Evolutionary conservation across 495 filamentous ascomycete genomes (phyloP).

Genomic region (Aspergillus carlsbadensis): DNA sequence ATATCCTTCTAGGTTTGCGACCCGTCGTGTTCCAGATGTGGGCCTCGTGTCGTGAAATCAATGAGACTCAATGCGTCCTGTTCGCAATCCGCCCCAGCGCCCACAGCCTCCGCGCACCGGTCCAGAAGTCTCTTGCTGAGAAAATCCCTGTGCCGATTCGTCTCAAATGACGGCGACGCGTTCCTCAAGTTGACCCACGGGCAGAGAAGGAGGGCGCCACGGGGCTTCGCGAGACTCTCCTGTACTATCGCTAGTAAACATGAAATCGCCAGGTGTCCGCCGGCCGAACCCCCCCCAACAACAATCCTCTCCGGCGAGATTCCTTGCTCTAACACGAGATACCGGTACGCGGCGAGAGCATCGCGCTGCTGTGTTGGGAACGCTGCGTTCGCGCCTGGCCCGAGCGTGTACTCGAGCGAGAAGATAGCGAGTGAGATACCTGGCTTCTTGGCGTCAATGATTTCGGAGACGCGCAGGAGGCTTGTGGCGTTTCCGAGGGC

Average conservation of each 20-base stretch:
- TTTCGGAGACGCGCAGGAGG: constrained; percentile 1
- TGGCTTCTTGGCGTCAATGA: background rate
- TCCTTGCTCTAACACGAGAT: background rate
- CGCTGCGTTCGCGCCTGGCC: background rate
- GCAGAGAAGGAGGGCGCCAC: background rate
- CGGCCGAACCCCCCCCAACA: background rate
- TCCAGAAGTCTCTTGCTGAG: constrained; percentile 7
- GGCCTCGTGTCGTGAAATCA: background rate
- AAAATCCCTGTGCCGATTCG: background rate
- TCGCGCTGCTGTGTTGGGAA: constrained; percentile 3
- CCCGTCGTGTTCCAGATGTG: too few species aligned
- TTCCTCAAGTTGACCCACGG: background rate
- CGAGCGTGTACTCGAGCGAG: background rate
- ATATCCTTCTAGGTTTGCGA: background rate
- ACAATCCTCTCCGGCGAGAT: background rate
- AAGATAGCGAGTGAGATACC: background rate
- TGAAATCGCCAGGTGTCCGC: background rate
- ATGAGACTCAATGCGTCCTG: background rate
- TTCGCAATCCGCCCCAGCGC: background rate
- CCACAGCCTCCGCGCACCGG: background rate
- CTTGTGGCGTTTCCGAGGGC: background rate
- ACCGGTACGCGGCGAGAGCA: background rate
- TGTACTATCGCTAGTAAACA: background rate
- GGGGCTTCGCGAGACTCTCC: background rate
- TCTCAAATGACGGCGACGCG: background rate